Evolutionary conservation across 2,329 filamentous ascomycete genomes (phyloP).

Genomic region (Rosellinia necatrix): DNA sequence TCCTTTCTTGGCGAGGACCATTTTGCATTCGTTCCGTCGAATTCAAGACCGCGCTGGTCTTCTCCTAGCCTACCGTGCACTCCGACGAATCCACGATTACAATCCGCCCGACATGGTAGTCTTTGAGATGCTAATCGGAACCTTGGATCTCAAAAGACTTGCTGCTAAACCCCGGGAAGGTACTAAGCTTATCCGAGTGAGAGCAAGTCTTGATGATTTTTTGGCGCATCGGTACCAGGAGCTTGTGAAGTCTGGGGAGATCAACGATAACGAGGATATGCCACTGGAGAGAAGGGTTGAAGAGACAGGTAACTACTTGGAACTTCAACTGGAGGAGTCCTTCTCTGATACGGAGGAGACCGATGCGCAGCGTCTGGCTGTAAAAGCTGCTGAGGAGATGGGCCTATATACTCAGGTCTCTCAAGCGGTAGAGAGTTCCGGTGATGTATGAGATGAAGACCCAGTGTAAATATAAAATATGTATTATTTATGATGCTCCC

Average conservation of each 20-base stretch:
- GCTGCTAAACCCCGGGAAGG: slow-evolving; percentile 47
- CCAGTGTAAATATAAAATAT: slow-evolving; percentile 1
- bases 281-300: slow-evolving; percentile 43
- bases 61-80: slow-evolving; percentile 50
- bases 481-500: slow-evolving; percentile 2
- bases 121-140: slow-evolving; percentile 52
- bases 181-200: slow-evolving; percentile 48
- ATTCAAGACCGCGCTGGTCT: slow-evolving; percentile 51
- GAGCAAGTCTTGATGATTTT: slow-evolving; percentile 48
- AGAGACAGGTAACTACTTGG: slow-evolving; percentile 51
- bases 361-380: slow-evolving; percentile 10
- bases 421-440: slow-evolving; percentile 4
- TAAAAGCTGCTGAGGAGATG: slow-evolving; percentile 33
- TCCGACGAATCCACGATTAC: slow-evolving; percentile 51
- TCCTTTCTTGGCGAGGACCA: slow-evolving; percentile 53
- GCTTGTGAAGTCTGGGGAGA: slow-evolving; percentile 36
- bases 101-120: slow-evolving; percentile 51
- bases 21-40: slow-evolving; percentile 56
- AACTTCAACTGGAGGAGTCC: slow-evolving; percentile 43
- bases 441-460: neutral
- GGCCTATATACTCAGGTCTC: slow-evolving; percentile 24
- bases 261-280: slow-evolving; percentile 41
- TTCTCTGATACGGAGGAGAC: slow-evolving; percentile 11
- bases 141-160: slow-evolving; percentile 46
- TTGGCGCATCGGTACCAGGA: slow-evolving; percentile 38